phyloP scores from a whole-genome alignment of 2,329 filamentous ascomycete species.

The Colletotrichum caudatum region DNA sequence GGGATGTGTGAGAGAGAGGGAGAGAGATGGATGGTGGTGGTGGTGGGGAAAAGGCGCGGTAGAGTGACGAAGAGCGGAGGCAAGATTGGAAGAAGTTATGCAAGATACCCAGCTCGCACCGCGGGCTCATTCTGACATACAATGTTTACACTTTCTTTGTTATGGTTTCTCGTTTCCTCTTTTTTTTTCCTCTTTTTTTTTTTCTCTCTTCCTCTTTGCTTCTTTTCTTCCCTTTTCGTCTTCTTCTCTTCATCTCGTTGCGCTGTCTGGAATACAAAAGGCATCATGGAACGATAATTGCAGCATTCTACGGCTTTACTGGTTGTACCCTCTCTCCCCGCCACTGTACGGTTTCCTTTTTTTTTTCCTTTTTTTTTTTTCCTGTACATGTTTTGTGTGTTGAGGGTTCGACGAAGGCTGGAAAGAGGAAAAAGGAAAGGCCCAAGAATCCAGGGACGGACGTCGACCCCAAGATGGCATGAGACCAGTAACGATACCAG shows the following conservation, averaged over 20 bases:
- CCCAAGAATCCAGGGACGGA: neutral
- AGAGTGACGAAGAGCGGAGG: slow-evolving; percentile 27
- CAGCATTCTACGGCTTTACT: slow-evolving; percentile 8
- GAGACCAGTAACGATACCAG: slow-evolving; percentile 9
- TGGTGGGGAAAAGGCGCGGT: slow-evolving; percentile 13
- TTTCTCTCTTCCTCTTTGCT: slow-evolving; percentile 30
- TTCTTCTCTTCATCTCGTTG: slow-evolving; percentile 35
- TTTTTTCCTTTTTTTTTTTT: slow-evolving; percentile 1
- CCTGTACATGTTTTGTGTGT: slow-evolving; percentile 34
- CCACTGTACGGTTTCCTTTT: slow-evolving; percentile 35
- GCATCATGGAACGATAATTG: slow-evolving; percentile 19
- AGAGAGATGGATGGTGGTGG: slow-evolving; percentile 1
- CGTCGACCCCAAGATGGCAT: neutral
- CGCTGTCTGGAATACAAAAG: slow-evolving; percentile 33
- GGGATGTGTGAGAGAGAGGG: slow-evolving; percentile 41
- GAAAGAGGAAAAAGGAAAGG: neutral
- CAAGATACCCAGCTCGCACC: slow-evolving; percentile 57
- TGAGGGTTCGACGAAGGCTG: slow-evolving; percentile 22
- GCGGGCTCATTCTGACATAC: slow-evolving; percentile 53
- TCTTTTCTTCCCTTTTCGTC: slow-evolving; percentile 24
- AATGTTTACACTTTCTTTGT: slow-evolving; percentile 44
- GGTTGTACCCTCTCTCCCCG: slow-evolving; percentile 16
- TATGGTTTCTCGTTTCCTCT: slow-evolving; percentile 2
- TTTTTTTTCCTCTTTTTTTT: slow-evolving; percentile 23
- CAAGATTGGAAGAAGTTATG: slow-evolving; percentile 45